Evolutionary conservation across 176 grass and related monocot genomes (phyloP).

Genomic region (Oryza brachyantha): DNA sequence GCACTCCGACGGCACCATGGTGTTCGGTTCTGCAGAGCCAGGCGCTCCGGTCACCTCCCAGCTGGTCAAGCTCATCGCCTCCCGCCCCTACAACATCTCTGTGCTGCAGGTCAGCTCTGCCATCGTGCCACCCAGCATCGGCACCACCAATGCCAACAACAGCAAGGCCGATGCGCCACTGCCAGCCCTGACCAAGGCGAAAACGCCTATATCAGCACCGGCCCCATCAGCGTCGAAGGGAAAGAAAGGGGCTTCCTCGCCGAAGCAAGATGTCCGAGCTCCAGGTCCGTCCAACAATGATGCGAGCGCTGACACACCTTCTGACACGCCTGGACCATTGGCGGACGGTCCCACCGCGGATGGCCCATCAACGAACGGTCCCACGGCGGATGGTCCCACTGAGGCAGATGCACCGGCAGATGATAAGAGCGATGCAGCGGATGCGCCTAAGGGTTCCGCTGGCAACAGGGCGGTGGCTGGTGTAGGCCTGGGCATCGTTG

Average conservation of each 20-base stretch:
- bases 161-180: conserved; percentile 3
- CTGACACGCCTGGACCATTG: not conserved
- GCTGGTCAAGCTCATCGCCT: conserved; percentile 45
- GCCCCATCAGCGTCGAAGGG: not conserved
- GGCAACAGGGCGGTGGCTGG: not conserved
- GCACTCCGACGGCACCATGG: conserved; percentile 41
- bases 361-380: too few species aligned
- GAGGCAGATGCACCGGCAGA: not conserved
- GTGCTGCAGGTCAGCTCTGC: conserved; percentile 58
- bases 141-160: not conserved
- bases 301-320: conserved; percentile 4
- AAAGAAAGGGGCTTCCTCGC: not conserved
- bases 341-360: too few species aligned
- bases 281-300: not conserved
- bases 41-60: conserved; percentile 37
- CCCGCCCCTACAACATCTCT: conserved; percentile 68
- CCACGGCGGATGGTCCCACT: not conserved
- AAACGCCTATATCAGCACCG: not conserved
- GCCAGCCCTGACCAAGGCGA: not conserved
- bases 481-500: conserved; percentile 21
- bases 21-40: conserved; percentile 60
- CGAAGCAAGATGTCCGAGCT: not conserved
- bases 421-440: not conserved
- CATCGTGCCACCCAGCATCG: conserved; percentile 58
- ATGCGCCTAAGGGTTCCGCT: conserved; percentile 16